phyloP scores from a whole-genome alignment of 1,284 basidiomycete species.

The Heterobasidion annosum region DNA sequence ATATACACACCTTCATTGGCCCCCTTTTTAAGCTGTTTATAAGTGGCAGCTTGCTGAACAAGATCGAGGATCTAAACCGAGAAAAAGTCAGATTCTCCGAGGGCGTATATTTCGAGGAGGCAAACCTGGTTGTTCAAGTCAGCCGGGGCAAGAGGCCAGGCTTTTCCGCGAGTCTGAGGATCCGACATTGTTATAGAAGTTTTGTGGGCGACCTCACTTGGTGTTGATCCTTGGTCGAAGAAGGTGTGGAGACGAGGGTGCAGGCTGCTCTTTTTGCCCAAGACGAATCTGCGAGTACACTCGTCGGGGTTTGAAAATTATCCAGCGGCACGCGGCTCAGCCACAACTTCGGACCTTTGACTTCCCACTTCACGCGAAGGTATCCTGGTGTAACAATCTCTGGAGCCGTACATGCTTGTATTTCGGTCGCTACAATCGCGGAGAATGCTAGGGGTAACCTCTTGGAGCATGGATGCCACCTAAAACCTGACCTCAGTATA shows the following conservation, averaged over 20 bases:
- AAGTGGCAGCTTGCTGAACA: constrained; percentile 83
- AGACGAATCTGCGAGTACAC: no score
- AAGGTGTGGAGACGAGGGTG: not conserved
- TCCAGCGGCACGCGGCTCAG: no score
- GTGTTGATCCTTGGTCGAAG: constrained; percentile 66
- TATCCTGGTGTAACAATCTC: no score
- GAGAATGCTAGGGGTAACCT: no score
- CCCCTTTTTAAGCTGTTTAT: constrained; percentile 98
- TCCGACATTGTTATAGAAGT: constrained; percentile 42
- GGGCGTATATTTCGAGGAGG: constrained; percentile 16
- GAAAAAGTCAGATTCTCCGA: not conserved
- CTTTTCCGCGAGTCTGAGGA: constrained; percentile 50
- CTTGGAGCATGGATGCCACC: no score
- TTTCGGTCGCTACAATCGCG: no score
- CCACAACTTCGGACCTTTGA: no score
- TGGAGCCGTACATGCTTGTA: no score
- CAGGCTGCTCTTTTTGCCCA: not conserved
- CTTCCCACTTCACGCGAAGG: no score
- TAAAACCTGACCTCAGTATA: no score
- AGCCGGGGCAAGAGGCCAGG: constrained; percentile 89
- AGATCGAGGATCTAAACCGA: constrained; percentile 74
- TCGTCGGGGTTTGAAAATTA: not conserved
- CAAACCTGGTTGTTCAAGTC: constrained; percentile 89
- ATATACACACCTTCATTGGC: constrained; percentile 77
- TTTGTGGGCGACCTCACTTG: constrained; percentile 54